Percentiles rank a stretch among this genome's conserved stretches.
Conservation (phyloP, 2,329 filamentous ascomycete species). For the Hypoxylon sp. region DNA sequence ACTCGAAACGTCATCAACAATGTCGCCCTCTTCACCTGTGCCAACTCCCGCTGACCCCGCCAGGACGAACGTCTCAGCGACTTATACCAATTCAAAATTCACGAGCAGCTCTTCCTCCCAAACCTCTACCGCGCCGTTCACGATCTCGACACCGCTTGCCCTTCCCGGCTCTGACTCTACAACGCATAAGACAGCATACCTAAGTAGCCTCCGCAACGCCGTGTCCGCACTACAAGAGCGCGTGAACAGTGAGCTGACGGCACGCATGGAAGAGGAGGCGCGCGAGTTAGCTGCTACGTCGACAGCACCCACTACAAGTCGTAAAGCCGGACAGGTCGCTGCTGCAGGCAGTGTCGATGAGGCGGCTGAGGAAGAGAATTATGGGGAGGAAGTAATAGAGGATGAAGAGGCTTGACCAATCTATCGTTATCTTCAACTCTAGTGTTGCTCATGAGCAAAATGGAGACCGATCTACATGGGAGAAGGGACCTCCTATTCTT, state of each 20-base stretch:
- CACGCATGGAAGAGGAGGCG: conserved; percentile 77
- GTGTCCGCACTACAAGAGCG: conserved; percentile 70
- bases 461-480: not conserved
- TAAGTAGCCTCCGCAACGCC: conserved; percentile 69
- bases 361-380: conserved; percentile 78
- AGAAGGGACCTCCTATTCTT: not conserved
- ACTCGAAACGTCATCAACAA: conserved; percentile 1
- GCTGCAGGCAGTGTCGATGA: conserved; percentile 58
- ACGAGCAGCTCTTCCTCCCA: conserved; percentile 44
- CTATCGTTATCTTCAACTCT: not conserved
- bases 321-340: not conserved
- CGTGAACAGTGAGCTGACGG: conserved; percentile 78
- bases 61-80: conserved; percentile 57
- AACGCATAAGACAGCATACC: conserved; percentile 66
- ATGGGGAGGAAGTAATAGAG: conserved; percentile 83
- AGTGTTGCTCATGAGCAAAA: not conserved
- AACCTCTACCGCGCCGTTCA: conserved; percentile 62
- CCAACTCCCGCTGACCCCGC: not conserved
- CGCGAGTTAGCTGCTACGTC: not conserved
- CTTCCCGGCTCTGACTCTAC: conserved; percentile 44
- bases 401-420: conserved; percentile 65
- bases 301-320: not conserved
- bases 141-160: conserved; percentile 52
- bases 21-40: conserved; percentile 18
- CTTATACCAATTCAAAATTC: conserved; percentile 58